Base-by-base conservation (phyloP, 192 early-diverging fungal genomes). In the Chytriomyces sp. region DNA sequence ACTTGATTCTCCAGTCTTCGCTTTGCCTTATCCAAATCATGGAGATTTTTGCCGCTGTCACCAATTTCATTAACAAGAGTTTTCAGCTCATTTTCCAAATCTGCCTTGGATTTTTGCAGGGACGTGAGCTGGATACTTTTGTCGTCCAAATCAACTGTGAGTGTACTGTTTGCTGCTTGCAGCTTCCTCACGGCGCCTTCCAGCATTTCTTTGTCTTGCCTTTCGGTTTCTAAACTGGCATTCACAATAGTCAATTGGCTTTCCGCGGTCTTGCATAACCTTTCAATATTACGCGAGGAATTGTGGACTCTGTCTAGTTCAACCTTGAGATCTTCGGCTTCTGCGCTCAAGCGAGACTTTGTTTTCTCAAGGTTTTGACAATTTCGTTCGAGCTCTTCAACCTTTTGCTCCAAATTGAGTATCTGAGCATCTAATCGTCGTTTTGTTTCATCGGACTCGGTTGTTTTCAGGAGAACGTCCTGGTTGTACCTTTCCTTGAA, bases 301-400 rank as follows among this genome's bases (percentile, higher is more conserved):
- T 86, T 86, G 77, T 92, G 91, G 68, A 92, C 90, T 32, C 91
- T 86, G 73, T 95, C 93, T 33, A 82, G 74, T 69, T 93, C 91
- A 64, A 88, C 82, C 17, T 85, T 81, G 37, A 92, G 75, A 60
- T 95, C 92, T 76, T 94, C 91, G 10, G 90, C 84, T 72, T 93
- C 93, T 41, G 87, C 68, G 3, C 81, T 84, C 6, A 93, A 78
- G 4, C 89, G 81, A 0, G 78, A 69, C 57, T 89, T 89, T 4
- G 90, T 86, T 78, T 92, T 91, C 28, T 95, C 93, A 31, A 91
- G 70, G 33, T 84, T 88, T 28, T 80, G 74, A 40, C 81, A 75
- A 36, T 76, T 80, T 52, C 86, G 77, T 31, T 88, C 86, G 25
- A 87, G 67, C 41, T 90, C 90, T 34, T 89, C 85, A 76, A 83